Evolutionary conservation across 164 flowering plant species (phyloP).

Genomic region (Santalum album): DNA sequence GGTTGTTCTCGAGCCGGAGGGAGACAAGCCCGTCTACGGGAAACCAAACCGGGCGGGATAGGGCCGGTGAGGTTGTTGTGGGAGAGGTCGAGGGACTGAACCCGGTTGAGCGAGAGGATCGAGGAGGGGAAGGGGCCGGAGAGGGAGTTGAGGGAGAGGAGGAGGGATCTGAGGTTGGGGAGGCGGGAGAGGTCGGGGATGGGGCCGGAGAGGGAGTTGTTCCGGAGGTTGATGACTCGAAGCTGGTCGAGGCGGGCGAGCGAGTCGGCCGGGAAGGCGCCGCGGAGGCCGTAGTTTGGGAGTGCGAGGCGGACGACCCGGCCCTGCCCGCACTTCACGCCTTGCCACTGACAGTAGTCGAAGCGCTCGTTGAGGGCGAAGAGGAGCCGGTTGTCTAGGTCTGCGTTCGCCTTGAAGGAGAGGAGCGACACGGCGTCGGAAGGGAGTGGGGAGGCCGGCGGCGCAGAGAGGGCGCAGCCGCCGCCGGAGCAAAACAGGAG

Average conservation of each 20-base stretch:
- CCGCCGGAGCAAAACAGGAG: background rate
- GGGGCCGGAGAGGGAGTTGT: constrained; percentile 42
- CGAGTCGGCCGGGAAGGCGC: constrained; percentile 21
- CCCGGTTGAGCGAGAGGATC: constrained; percentile 22
- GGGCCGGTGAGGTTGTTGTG: constrained; percentile 22
- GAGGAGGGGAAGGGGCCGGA: constrained; percentile 30
- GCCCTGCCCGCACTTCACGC: constrained; percentile 32
- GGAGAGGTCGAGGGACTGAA: constrained; percentile 21
- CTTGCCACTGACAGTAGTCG: constrained; percentile 38
- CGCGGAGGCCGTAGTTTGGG: constrained; percentile 22
- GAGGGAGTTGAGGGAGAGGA: constrained; percentile 23
- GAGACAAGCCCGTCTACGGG: constrained; percentile 17
- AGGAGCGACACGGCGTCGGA: constrained; percentile 29
- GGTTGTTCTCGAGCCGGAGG: constrained; percentile 23
- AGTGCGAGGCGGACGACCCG: constrained; percentile 25
- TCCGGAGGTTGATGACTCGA: constrained; percentile 27
- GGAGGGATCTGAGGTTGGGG: constrained; percentile 27
- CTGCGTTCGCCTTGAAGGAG: constrained; percentile 31
- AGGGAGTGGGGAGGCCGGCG: constrained; percentile 7
- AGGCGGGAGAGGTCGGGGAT: constrained; percentile 35
- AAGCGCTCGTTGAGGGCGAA: constrained; percentile 29
- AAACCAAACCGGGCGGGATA: constrained; percentile 15
- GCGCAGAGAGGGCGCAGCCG: background rate
- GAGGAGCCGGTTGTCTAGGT: constrained; percentile 23
- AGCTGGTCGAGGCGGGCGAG: constrained; percentile 41